A percentile compares a stretch with the other conserved stretches of the same genome.
Evolutionary conservation across 176 grass and related monocot genomes (phyloP).

Genomic region (Neostapfia colusana): DNA sequence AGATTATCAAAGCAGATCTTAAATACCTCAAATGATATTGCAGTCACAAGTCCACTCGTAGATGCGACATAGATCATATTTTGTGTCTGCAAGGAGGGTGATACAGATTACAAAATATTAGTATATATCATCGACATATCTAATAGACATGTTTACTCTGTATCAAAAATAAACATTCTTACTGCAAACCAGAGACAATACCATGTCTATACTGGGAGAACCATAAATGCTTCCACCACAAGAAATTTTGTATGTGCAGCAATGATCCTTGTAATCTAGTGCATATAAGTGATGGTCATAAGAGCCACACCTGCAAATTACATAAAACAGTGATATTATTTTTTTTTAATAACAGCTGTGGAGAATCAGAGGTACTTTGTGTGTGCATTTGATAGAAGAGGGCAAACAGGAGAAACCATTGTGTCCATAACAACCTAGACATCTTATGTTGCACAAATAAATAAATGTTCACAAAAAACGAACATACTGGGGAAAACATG

Average conservation of each 20-base stretch:
- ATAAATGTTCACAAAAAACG: conserved; percentile 15
- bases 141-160: conserved; percentile 14
- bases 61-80: conserved; percentile 71
- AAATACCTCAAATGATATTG: conserved; percentile 70
- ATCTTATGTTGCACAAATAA: background rate
- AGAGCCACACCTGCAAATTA: conserved; percentile 76
- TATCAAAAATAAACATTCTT: background rate
- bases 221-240: conserved; percentile 98
- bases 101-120: conserved; percentile 14
- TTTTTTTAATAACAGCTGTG: background rate
- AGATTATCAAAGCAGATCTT: conserved; percentile 22
- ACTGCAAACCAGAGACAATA: conserved; percentile 36
- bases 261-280: conserved; percentile 69
- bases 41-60: conserved; percentile 82
- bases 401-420: conserved; percentile 22
- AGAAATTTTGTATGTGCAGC: conserved; percentile 68
- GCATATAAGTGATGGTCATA: conserved; percentile 86
- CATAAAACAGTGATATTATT: background rate
- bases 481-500: background rate
- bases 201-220: conserved; percentile 71
- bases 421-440: conserved; percentile 7
- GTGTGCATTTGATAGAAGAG: conserved; percentile 20
- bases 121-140: background rate
- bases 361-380: conserved; percentile 4
- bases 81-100: conserved; percentile 41